phyloP scores from a whole-genome alignment of 495 filamentous ascomycete species.

The Podospora tetraspora region DNA sequence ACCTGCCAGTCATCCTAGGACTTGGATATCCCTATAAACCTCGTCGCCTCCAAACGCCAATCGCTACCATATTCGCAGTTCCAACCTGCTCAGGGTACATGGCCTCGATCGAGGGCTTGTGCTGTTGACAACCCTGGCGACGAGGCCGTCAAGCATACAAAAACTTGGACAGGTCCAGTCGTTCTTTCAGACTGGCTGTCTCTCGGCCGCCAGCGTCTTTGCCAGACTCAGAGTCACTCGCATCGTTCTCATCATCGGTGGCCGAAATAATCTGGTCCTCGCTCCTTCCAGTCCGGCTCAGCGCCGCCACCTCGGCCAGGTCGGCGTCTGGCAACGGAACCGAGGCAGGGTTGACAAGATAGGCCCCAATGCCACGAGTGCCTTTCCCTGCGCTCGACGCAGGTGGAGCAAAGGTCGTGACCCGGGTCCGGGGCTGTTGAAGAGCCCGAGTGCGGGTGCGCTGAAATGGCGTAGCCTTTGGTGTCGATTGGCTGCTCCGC shows the following conservation, averaged over 20 bases:
- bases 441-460: slow-evolving; percentile 43
- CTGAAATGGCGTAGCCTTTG: slow-evolving; percentile 40
- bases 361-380: slow-evolving; percentile 13
- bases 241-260: slow-evolving; percentile 58
- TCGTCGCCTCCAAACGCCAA: neutral
- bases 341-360: slow-evolving; percentile 37
- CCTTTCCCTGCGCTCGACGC: slow-evolving; percentile 20
- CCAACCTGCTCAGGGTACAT: neutral
- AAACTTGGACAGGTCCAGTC: slow-evolving; percentile 51
- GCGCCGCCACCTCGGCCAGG: slow-evolving; percentile 34
- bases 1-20: neutral
- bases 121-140: neutral
- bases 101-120: neutral
- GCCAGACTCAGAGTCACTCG: slow-evolving; percentile 25
- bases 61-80: neutral
- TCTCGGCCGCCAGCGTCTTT: neutral
- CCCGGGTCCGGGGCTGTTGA: slow-evolving; percentile 25
- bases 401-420: slow-evolving; percentile 32
- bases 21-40: neutral
- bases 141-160: slow-evolving; percentile 39
- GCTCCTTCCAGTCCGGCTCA: slow-evolving; percentile 52
- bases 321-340: slow-evolving; percentile 41
- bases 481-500: slow-evolving; percentile 18
- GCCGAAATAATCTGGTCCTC: slow-evolving; percentile 71
- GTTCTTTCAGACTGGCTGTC: slow-evolving; percentile 11